phyloP scores from a whole-genome alignment of 148 eudicot species.

The Salicornia ramosissima region DNA sequence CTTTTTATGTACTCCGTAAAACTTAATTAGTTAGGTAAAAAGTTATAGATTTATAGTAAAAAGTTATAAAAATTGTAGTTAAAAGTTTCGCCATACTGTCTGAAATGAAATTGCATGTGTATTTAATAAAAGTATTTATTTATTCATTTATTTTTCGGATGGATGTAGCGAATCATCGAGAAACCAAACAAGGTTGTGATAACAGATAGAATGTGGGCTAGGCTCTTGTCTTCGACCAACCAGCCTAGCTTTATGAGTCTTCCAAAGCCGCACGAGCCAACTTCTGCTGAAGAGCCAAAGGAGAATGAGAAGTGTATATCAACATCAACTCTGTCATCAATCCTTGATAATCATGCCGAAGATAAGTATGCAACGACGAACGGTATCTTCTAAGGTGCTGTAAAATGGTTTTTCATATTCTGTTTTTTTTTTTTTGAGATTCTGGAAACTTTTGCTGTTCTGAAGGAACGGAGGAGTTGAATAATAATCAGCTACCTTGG shows the following conservation, averaged over 20 bases:
- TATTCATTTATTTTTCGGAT: neutral
- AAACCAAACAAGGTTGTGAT: slow-evolving; percentile 57
- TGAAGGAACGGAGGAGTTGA: neutral
- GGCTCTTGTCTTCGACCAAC: slow-evolving; percentile 58
- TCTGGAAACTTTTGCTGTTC: slow-evolving; percentile 7
- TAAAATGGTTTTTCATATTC: neutral
- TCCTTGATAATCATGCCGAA: slow-evolving; percentile 12
- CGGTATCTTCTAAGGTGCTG: neutral
- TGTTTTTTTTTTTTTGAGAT: neutral
- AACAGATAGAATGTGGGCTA: slow-evolving; percentile 62
- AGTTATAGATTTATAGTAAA: no score
- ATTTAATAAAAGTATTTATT: neutral
- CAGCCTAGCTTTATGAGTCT: slow-evolving; percentile 40
- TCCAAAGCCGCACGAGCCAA: slow-evolving; percentile 37
- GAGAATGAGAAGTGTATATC: slow-evolving; percentile 7
- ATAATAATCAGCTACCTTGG: neutral
- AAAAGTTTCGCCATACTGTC: no score
- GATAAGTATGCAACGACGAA: slow-evolving; percentile 9
- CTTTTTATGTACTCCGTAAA: no score
- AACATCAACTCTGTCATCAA: neutral
- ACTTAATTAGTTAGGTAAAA: no score
- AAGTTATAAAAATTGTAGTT: no score
- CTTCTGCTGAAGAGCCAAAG: slow-evolving; percentile 5
- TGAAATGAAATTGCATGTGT: no score
- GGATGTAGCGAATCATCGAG: slow-evolving; percentile 61